Evolutionary conservation across 345 rosid genomes (phyloP), one percentile per base, ranked within the genome.

Genomic region (Erucastrum elatum): DNA sequence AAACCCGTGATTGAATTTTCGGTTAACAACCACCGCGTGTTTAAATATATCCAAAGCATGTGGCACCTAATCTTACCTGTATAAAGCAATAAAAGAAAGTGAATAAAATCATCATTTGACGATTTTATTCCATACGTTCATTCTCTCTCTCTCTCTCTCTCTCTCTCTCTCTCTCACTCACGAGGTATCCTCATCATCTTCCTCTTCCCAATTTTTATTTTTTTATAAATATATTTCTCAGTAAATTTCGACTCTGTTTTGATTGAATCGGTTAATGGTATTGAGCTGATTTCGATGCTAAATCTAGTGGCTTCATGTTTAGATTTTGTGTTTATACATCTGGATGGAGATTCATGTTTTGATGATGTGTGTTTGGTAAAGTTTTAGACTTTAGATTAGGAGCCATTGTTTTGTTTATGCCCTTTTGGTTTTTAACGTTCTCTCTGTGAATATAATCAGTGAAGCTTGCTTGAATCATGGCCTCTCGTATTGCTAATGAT

Each of bases 401-500:
- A 8, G 6, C 2, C n/a, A 2, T 31, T 33, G 30, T 58, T 21
- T 17, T 56, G 1, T 51, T 51, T 21, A 4, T n/a, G 15, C 7
- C 21, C 7, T 6, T 75, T 66, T 51, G 66, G 4, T 71, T 12
- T 72, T 21, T 41, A 64, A 15, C 17, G 16, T 35, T 70, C 13
- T 37, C 53, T 34, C 62, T 76, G 21, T 77, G 34, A 64, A 16
- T 75, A 49, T 11, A 75, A 64, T 66, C 85, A 83, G 89, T 53
- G 68, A 78, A 79, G 65, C 51, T 6, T 80, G 46, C 13, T 41
- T 53, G 70, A 70, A 76, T 63, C 62, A 91, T 91, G 94, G 92
- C 86, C 3, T 41, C 80, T 68, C 83, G 84, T 66, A 88, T 91
- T 71, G 97, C 94, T 4, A 91, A 90, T 35, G 97, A 93, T 84